Percentiles rank a stretch among this genome's conserved stretches.
These are phyloP conservation scores for Rhypophila decipiens DNA, from an alignment of 495 filamentous ascomycete species.

Conservation along the genomic window DNA sequence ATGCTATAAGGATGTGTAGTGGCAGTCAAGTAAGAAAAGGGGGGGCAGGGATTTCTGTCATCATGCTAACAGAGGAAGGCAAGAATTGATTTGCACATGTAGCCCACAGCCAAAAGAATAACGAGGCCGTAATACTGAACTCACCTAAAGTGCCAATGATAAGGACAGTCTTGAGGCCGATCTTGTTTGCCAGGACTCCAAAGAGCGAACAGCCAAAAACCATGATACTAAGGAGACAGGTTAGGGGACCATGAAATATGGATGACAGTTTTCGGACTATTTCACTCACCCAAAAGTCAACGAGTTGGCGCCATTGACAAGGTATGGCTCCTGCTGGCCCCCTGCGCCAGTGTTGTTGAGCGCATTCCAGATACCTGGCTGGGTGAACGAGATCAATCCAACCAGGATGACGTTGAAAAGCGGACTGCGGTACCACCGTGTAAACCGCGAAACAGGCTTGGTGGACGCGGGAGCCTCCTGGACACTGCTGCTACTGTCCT, in stretches of 20 bases:
- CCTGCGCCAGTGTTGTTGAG: conserved; percentile 67
- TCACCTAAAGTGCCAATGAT: conserved; percentile 58
- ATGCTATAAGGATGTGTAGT: background rate
- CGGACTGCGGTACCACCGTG: conserved; percentile 59
- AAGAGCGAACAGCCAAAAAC: conserved; percentile 46
- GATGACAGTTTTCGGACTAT: no score
- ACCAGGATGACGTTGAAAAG: conserved; percentile 60
- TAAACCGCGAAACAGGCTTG: no score
- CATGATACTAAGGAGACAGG: conserved; percentile 58
- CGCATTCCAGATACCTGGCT: conserved; percentile 62
- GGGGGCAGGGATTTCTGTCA: conserved; percentile 6
- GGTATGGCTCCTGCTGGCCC: conserved; percentile 53
- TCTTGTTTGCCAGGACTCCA: conserved; percentile 51
- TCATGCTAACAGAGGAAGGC: no score
- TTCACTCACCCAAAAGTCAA: no score
- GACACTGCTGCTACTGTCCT: no score
- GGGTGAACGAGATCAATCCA: conserved; percentile 56
- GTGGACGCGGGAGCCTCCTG: no score
- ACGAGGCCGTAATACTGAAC: no score
- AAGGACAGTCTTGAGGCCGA: conserved; percentile 59
- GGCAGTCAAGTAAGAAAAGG: background rate
- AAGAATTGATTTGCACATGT: no score
- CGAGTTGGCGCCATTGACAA: conserved; percentile 65
- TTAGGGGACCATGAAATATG: no score
- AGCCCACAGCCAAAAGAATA: no score